Percentiles rank a stretch among this genome's conserved stretches.
These are phyloP conservation scores for Musa troglodytarum DNA, from an alignment of 176 grass and related monocot genomes.

Conservation along the genomic window DNA sequence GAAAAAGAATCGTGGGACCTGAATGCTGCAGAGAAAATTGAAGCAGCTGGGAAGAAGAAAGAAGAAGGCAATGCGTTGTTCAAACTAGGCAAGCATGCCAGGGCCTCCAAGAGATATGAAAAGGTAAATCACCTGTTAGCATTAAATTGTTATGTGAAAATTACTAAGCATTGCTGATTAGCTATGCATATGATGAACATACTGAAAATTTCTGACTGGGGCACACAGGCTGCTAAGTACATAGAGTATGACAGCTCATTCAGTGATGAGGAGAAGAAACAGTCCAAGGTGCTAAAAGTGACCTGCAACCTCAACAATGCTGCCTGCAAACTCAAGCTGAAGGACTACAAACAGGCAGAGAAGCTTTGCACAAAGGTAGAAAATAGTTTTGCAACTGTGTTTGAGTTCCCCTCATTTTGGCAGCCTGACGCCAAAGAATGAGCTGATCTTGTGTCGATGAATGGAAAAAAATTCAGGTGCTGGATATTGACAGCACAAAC, in stretches of 20 bases:
- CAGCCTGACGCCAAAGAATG: background rate
- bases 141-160: no score
- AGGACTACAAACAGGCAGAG: conserved; percentile 66
- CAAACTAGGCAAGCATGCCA: conserved; percentile 57
- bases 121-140: conserved; percentile 32
- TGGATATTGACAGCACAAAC: conserved; percentile 62
- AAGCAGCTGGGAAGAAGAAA: conserved; percentile 69
- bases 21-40: conserved; percentile 67
- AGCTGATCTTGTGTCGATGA: conserved; percentile 8
- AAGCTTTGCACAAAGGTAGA: conserved; percentile 63
- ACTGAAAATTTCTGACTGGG: background rate
- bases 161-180: no score
- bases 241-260: conserved; percentile 67
- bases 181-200: no score
- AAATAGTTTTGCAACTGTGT: background rate
- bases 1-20: conserved; percentile 82
- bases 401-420: background rate
- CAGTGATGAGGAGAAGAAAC: conserved; percentile 65
- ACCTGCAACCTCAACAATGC: conserved; percentile 84
- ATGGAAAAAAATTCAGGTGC: conserved; percentile 36
- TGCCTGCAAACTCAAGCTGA: conserved; percentile 74
- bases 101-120: conserved; percentile 71
- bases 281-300: conserved; percentile 47
- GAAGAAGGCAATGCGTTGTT: conserved; percentile 78
- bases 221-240: conserved; percentile 42